Base-by-base conservation (phyloP, 352 stramenopile genomes). In the Phytophthora megakarya region DNA sequence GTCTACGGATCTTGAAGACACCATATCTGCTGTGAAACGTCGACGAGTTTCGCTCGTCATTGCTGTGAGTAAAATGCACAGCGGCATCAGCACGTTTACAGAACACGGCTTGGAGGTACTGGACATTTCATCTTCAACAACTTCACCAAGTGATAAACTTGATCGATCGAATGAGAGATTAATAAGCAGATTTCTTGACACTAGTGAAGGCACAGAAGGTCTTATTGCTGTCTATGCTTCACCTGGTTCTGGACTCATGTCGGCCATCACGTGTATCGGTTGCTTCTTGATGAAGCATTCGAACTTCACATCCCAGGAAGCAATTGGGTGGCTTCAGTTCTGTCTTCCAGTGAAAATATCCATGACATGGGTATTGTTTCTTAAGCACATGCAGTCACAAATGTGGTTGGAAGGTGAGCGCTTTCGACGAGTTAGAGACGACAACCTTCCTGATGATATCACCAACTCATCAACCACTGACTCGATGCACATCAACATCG, bases 251-350 rank as follows among this genome's bases (percentile, higher is more conserved):
- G 39, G 54, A 10, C 51, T 32, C 18, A 25, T 64, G 75, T 81
- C 92, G 6, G 98, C 96, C 0, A 96, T 92, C 1, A 98, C 95
- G 0, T 98, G 94, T 67, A 98, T 99, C 33, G 97, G 93, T 7
- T 97, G 93, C 49, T 99, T 98, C 68, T 70, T 99, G 30, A 99
- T 99, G 95, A 99, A 99, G 70, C 97, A 99, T 62, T 95, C 90
- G 33, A 70, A 72, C 28, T 96, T 99, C 44, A 98, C 95, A 0
- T 95, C 96, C 0, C 79, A 81, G 6, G 97, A 99, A 78, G 93
- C 84, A 5, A 97, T 99, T 60, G 95, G 87, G 0, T 99, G 96
- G 93, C 88, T 99, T 49, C 85, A 92, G n/a, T 93, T 99, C 52
- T 98, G 92, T 65, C 76, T 92, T 39, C 92, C 95, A 1, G 89